These are phyloP conservation scores for Trypanosoma rangeli DNA, from an alignment of 208 protist species.

Conservation along the genomic window DNA sequence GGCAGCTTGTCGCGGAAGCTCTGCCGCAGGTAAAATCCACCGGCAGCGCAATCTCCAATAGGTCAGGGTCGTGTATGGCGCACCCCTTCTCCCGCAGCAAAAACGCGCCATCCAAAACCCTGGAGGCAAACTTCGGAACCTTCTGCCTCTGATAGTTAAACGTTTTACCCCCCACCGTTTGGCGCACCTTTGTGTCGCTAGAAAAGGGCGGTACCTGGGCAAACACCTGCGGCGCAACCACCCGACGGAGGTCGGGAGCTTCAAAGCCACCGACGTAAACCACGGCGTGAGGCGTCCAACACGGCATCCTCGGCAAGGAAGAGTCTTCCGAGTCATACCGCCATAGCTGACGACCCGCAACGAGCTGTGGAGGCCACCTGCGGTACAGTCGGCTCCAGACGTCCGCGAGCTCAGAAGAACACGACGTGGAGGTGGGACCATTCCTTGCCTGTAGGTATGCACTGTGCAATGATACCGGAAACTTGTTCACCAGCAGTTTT, in stretches of 20 bases:
- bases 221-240: constrained; percentile 46
- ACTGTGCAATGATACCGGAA: background rate
- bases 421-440: constrained; percentile 14
- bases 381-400: constrained; percentile 18
- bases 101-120: constrained; percentile 11
- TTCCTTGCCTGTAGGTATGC: constrained; percentile 4
- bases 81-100: constrained; percentile 34
- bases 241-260: constrained; percentile 37
- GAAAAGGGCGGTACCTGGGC: constrained; percentile 33
- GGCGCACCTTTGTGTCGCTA: background rate
- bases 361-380: constrained; percentile 17
- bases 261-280: constrained; percentile 70
- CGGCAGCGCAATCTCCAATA: constrained; percentile 60
- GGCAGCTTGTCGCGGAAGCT: too few species aligned
- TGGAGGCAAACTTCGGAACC: constrained; percentile 24
- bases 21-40: background rate
- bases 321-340: background rate
- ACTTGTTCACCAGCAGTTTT: background rate
- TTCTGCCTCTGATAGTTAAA: constrained; percentile 12
- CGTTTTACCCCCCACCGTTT: constrained; percentile 23
- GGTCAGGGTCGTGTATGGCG: constrained; percentile 29
- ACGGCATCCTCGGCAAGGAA: background rate
- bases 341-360: constrained; percentile 8
- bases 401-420: background rate
- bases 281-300: constrained; percentile 56